Evolutionary conservation across 371 early-diverging fungal species (phyloP), one percentile per base, ranked within the genome.

Genomic region (Actinomortierella wolfii): DNA sequence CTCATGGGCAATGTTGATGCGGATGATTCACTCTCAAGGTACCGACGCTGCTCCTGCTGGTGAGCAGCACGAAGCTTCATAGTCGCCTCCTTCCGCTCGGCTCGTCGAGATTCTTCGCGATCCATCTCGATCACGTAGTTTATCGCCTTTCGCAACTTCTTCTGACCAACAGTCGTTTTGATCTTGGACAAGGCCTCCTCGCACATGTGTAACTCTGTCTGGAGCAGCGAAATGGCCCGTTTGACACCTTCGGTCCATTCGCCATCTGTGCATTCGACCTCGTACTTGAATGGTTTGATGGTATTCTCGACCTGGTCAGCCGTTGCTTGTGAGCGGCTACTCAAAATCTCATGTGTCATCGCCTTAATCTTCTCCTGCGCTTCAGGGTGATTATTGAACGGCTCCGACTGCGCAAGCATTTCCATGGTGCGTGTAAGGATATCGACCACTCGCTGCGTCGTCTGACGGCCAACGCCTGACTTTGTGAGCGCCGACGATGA

Each of bases 231-330:
- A 18, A 90, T 76, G 3, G 97, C 83, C 23, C 92, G 85, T 63
- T 89, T 89, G 53, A 87, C 86, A 17, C 94, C 96, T 43, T 94
- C 94, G 9, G 80, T 79, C 99, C 99, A 98, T 70, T 97, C 99
- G 58, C 85, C 82, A 25, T 93, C 92, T 13, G 92, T 89, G 50
- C 93, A 89, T 61, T 97, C 97, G 4, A 96, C 92, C 79, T 97
- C 98, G 60, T 92, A 94, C 80, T 98, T 98, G 84, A 89, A 97
- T 3, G 98, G 99, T 78, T 97, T 97, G 78, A 98, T 95, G 8
- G 97, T 94, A 77, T 97, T 97, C 69, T 98, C 99, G 7, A 98
- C 97, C 78, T 96, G 97, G 66, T 97, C 98, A 11, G 95, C 91
- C 0, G 94, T 92, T 1, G 91, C 80, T 51, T 92, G 85, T 74